Evolutionary conservation across 306 rosid genomes (phyloP).

Genomic region (Quercus suber): DNA sequence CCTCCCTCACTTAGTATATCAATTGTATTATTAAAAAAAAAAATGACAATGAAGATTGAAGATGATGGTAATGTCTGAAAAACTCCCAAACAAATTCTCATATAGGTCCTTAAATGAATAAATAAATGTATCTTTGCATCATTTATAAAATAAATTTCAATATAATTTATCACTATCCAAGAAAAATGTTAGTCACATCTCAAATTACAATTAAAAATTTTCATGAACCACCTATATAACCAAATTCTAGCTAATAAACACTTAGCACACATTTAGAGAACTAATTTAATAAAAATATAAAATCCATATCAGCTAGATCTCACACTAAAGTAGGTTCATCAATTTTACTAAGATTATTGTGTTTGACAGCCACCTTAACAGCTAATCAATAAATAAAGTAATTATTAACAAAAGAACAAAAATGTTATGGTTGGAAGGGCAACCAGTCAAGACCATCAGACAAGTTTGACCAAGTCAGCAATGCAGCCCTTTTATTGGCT

Average conservation of each 20-base stretch:
- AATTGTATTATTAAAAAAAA: no score
- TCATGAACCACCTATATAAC: no score
- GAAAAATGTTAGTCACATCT: background rate
- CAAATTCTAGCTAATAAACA: no score
- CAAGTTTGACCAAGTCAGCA: background rate
- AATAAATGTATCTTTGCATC: background rate
- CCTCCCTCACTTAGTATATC: no score
- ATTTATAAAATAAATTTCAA: background rate
- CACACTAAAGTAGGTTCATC: no score
- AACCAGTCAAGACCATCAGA: background rate
- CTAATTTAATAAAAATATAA: no score
- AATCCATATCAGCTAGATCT: no score
- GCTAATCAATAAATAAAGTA: background rate
- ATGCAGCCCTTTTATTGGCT: background rate
- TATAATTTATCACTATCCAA: background rate
- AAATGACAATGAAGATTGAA: no score
- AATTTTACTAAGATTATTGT: no score
- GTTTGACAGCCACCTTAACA: background rate
- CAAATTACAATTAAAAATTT: no score
- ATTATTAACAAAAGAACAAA: background rate
- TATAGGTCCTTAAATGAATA: background rate
- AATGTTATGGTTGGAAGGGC: background rate
- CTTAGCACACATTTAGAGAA: no score
- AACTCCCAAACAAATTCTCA: background rate
- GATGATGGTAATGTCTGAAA: background rate